A percentile compares a stretch with the other conserved stretches of the same genome.
These are phyloP conservation scores for Capsella bursapastoris DNA, from an alignment of 345 rosid genomes.

Conservation along the genomic window DNA sequence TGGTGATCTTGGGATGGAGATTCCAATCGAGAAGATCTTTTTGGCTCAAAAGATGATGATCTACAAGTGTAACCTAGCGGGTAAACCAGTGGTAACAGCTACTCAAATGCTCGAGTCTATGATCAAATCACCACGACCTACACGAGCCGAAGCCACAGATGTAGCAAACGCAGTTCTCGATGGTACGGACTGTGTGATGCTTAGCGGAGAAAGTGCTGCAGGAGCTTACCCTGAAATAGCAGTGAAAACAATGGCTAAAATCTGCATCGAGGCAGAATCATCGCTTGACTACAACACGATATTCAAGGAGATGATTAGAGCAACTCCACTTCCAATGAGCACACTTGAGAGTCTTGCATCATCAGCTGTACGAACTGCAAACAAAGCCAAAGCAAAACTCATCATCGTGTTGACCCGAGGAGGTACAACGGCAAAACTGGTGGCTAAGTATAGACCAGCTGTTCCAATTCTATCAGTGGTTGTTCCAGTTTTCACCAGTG, in stretches of 20 bases:
- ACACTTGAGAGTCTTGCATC: conserved; percentile 36
- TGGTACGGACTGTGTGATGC: conserved; percentile 37
- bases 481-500: conserved; percentile 57
- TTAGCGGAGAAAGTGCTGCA: conserved; percentile 34
- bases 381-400: conserved; percentile 28
- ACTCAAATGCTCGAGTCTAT: conserved; percentile 36
- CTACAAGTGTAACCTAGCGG: conserved; percentile 56
- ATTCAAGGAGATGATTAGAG: conserved; percentile 33
- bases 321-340: conserved; percentile 36
- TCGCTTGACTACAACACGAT: conserved; percentile 31
- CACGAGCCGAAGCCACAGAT: conserved; percentile 36
- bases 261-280: conserved; percentile 31
- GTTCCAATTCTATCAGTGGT: conserved; percentile 45
- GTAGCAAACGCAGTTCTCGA: conserved; percentile 34
- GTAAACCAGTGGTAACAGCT: conserved; percentile 42
- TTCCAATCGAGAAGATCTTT: conserved; percentile 84
- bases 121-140: conserved; percentile 35
- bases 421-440: conserved; percentile 33
- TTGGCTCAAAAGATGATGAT: conserved; percentile 75
- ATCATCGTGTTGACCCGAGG: conserved; percentile 35
- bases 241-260: conserved; percentile 26
- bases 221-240: conserved; percentile 35
- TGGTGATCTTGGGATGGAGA: conserved; percentile 87
- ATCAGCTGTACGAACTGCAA: conserved; percentile 32
- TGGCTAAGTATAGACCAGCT: conserved; percentile 33